A percentile compares a stretch with the other conserved stretches of the same genome.
phyloP scores from a whole-genome alignment of 495 filamentous ascomycete species.

The Cryomyces antarcticus region DNA sequence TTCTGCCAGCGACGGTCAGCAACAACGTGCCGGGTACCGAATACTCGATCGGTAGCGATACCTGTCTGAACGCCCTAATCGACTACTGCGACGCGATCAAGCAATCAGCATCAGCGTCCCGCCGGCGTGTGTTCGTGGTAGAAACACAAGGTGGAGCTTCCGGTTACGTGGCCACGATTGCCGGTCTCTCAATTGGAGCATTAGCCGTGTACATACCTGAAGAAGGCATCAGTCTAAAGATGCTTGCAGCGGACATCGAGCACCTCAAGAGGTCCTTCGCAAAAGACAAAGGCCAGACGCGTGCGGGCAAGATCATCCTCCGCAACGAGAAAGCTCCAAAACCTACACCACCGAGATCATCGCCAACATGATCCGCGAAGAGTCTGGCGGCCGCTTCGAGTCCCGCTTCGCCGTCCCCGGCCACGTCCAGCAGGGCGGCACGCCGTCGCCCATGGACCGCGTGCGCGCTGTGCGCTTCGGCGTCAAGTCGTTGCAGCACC shows the following conservation, averaged over 20 bases:
- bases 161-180: constrained; percentile 83
- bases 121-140: constrained; percentile 87
- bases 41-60: constrained; percentile 91
- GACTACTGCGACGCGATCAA: constrained; percentile 94
- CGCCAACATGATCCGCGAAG: constrained; percentile 85
- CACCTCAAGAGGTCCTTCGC: constrained; percentile 73
- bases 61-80: constrained; percentile 90
- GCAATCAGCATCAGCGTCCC: constrained; percentile 83
- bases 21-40: constrained; percentile 98
- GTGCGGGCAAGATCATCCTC: constrained; percentile 83
- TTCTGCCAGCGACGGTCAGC: constrained; percentile 90
- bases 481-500: constrained; percentile 73
- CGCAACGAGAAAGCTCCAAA: constrained; percentile 82
- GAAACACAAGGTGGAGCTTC: constrained; percentile 92
- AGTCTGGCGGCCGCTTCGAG: constrained; percentile 82
- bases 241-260: constrained; percentile 78
- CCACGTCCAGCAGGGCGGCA: constrained; percentile 91
- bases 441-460: constrained; percentile 87
- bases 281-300: constrained; percentile 70
- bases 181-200: constrained; percentile 73
- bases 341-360: constrained; percentile 87
- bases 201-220: constrained; percentile 96
- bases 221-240: constrained; percentile 83
- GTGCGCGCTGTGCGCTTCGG: constrained; percentile 80
- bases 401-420: constrained; percentile 84